Base-by-base conservation (phyloP, 805 yeast genomes). In the Candida easanensis region DNA sequence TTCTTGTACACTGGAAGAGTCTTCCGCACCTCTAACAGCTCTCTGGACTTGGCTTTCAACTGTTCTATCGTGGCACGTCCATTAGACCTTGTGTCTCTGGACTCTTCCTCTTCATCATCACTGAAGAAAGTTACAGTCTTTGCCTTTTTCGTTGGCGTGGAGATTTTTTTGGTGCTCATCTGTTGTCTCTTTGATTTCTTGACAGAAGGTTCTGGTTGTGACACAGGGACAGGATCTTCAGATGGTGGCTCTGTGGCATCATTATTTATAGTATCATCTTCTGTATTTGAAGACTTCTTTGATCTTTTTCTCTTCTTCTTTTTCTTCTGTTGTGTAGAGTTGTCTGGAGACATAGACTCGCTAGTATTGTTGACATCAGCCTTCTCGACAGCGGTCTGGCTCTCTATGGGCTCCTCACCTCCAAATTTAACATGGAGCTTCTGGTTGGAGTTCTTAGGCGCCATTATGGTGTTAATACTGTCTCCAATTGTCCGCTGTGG, bases 1-100 rank as follows among this genome's bases (percentile, higher is more conserved):
- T 86, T 87, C 51, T 76, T 80, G 63, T 73, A 88, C 21, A 90
- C 87, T 0, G 97, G 97, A 34, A 90, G 70, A 0, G 73, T 68
- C 51, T 75, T 61, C 46, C 96, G 68, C 1, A 73, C 62, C 33
- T 71, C 65, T 4, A 80, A 65, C 14, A 88, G 65, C 16, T 67
- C 64, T 4, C 71, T 45, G 51, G 80, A 58, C 60, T 60, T 56
- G 4, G 44, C 38, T 36, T 63, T 61, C 26, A 80, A 48, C 35
- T 66, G 59, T 7, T 51, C 57, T n/a, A 42, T 46, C 15, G 60
- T 46, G 3, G 38, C 22, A 9, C 45, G 39, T 11, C 39, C 40
- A 13, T 10, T 19, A 3, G 33, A 22, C 21, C 48, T 45, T 2
- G 48, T 46, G 21, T 54, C 57, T 41, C 50, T 49, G 13, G 61